Base-by-base conservation (phyloP, 139 green algal genomes). In the Picochlorum sp. region DNA sequence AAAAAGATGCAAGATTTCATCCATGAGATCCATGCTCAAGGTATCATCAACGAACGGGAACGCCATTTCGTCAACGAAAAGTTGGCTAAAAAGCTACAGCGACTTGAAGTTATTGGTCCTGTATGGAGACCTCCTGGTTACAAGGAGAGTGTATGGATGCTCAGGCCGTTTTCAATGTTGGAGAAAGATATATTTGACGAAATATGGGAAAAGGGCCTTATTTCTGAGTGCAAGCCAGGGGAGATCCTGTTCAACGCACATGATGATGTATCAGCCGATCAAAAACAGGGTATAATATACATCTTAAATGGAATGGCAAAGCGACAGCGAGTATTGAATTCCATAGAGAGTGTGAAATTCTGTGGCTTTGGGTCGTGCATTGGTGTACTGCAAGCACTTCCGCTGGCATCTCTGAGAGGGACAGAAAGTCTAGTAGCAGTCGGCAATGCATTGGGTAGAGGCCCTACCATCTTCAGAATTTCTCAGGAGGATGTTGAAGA, bases 401-500 rank as follows among this genome's bases (percentile, higher is more conserved):
- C 77, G 2, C 71, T 68, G 10, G 51, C 62, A 20, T 51, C 64
- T 4, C 52, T 84, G 57, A 73, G 75, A 5, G 77, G 80, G 8
- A 44, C 49, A 21, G 60, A 65, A 41, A 21, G 61, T 7, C 62
- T 71, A 0, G 69, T 83, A 26, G 78, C 84, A 1, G 72, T 88
- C 71, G 83, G 83, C 70, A 93, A 93, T 69, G 72, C 77, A 3
- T 68, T 93, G 64, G 85, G 85, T 51, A 86, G 85, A 65, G 86
- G 86, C 2, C 84, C 86, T 11, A 63, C 90, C 18, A 60, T 93
- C 24, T 93, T 90, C 38, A 72, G 31, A 38, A 38, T 38, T 9
- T 38, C 31, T 38, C 31, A 38, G 31, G 31, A 38, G 7, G 31
- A 38, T 38, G 31, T 38, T 38, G 31, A 38, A 9, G 31, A 38